These are phyloP conservation scores for Extremus antarcticus DNA, from an alignment of 495 filamentous ascomycete species.

Conservation along the genomic window DNA sequence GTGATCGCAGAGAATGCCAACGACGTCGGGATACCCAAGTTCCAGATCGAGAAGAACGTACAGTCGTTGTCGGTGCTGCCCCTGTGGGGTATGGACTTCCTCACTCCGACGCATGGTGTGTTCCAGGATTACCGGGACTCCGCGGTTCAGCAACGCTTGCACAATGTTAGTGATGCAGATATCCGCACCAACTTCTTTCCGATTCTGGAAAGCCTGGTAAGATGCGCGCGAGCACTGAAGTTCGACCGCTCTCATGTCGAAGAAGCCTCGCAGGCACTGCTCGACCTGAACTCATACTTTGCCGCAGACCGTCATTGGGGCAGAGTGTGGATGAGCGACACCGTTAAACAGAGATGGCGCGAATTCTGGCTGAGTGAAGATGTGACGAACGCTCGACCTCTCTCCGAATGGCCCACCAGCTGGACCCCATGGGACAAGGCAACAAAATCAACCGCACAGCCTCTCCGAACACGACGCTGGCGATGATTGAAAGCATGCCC, in stretches of 20 bases:
- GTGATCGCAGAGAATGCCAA: slow-evolving; percentile 57
- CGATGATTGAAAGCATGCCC: too few relatives aligned
- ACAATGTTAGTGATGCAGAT: slow-evolving; percentile 42
- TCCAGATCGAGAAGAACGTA: slow-evolving; percentile 56
- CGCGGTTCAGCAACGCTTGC: slow-evolving; percentile 44
- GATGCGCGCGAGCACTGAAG: slow-evolving; percentile 43
- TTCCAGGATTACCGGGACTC: slow-evolving; percentile 52
- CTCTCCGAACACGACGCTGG: too few relatives aligned
- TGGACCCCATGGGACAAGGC: too few relatives aligned
- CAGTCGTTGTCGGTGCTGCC: slow-evolving; percentile 55
- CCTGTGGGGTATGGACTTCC: slow-evolving; percentile 55
- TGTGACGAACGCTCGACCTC: slow-evolving; percentile 42
- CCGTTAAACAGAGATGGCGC: slow-evolving; percentile 51
- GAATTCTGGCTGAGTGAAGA: slow-evolving; percentile 50
- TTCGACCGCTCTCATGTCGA: slow-evolving; percentile 43
- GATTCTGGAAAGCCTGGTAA: slow-evolving; percentile 48
- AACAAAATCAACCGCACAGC: too few relatives aligned
- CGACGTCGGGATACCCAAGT: slow-evolving; percentile 54
- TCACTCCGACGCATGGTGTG: slow-evolving; percentile 53
- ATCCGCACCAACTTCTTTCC: slow-evolving; percentile 53
- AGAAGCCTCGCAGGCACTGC: slow-evolving; percentile 45
- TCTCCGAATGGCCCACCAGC: slow-evolving; percentile 42
- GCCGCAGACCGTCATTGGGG: slow-evolving; percentile 51
- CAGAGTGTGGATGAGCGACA: slow-evolving; percentile 50
- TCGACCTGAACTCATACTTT: slow-evolving; percentile 54